Base-by-base conservation (phyloP, 2,329 filamentous ascomycete genomes). In the Aureobasidium melanogenum region DNA sequence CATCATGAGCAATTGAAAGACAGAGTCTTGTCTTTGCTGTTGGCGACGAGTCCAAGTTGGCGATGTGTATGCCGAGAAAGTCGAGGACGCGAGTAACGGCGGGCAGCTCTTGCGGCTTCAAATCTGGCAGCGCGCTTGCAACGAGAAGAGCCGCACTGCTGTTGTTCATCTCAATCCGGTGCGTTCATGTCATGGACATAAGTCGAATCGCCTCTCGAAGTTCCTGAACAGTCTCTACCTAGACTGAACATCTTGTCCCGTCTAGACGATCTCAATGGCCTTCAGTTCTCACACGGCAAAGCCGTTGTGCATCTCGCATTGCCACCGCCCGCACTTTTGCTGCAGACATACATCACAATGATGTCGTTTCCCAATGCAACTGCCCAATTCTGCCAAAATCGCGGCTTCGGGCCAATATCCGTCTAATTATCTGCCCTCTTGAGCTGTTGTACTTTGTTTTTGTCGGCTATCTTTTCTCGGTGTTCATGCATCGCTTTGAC, bases 91-190 rank as follows among this genome's bases (percentile, higher is more conserved):
- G 50, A 26, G 15, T n/a, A 22, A 54, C 14, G 19, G 14, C 9
- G 4, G 32, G 22, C 34, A 39, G 14, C 32, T 54, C 50, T 26
- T 38, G 24, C 14, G 50, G 19, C 6, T 32, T 39, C 19, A 54
- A 24, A 8, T 54, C 50, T 5, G 50, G 19, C 19, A 54, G 17
- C 15, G 34, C 34, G 32, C 19, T 54, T 26, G 32, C 32, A 14
- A 54, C n/a, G 2, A 54, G 34, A 26, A 39, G 32, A 26, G 34
- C 50, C 14, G 34, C 50, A n/a, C 22, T 28, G 32, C 32, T 82
- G 83, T 0, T 82, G 83, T 0, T 86, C 86, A 64, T 72, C 88
- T 32, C 28, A 7, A 8, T 4, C 17, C n/a, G n/a, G 5, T 28
- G 24, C 46, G 24, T 17, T 19, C 26, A 48, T 32, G 28, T 48